Conservation (phyloP, 805 yeast species). For the Lachancea kluyveri region DNA sequence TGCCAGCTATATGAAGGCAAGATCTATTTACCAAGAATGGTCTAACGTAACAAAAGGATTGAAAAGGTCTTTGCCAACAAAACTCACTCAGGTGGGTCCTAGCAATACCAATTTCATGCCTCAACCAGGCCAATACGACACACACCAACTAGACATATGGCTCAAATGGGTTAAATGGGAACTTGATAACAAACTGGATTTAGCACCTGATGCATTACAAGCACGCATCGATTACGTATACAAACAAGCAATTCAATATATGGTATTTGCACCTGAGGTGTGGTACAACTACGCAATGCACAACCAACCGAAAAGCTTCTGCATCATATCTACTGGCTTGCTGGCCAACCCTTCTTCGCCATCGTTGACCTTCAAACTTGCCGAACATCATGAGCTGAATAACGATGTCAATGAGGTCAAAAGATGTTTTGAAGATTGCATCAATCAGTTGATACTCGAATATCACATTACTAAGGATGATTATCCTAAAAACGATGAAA, state of each 20-base stretch:
- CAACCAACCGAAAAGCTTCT: constrained; percentile 15
- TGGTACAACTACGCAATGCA: constrained; percentile 35
- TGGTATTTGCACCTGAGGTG: constrained; percentile 30
- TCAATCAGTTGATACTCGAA: constrained; percentile 38
- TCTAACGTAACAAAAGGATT: constrained; percentile 48
- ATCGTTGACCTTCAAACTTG: constrained; percentile 56
- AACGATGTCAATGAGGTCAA: constrained; percentile 45
- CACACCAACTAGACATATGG: constrained; percentile 50
- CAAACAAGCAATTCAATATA: constrained; percentile 49
- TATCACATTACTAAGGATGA: constrained; percentile 26
- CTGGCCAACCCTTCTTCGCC: constrained; percentile 64
- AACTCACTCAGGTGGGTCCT: constrained; percentile 20
- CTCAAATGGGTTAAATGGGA: constrained; percentile 77
- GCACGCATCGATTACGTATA: constrained; percentile 66
- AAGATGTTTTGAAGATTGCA: constrained; percentile 43
- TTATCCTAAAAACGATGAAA: constrained; percentile 9
- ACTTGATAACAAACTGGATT: constrained; percentile 56
- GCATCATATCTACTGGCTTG: constrained; percentile 47
- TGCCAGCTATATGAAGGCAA: constrained; percentile 79
- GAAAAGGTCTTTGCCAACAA: constrained; percentile 32
- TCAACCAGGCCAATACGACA: constrained; percentile 19
- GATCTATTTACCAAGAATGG: constrained; percentile 72
- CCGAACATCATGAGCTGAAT: constrained; percentile 63
- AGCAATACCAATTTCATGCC: constrained; percentile 25
- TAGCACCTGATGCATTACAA: constrained; percentile 43